These are phyloP conservation scores for Colletotrichum kahawae DNA, from an alignment of 2,329 filamentous ascomycete genomes.

Conservation along the genomic window DNA sequence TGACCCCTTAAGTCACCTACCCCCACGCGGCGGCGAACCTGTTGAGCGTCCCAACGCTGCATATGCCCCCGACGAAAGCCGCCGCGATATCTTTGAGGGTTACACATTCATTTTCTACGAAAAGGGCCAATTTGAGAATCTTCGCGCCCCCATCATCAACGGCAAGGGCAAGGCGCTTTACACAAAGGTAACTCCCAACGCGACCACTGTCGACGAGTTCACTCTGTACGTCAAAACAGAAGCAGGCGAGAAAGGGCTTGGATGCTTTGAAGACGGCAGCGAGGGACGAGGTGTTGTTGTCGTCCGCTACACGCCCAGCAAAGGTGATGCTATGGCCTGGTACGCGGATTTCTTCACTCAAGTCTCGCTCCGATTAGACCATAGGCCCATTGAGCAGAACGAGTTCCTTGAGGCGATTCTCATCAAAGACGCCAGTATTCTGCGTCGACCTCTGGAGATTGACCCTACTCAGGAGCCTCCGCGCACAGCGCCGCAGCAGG, in stretches of 20 bases:
- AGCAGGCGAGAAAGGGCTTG: constrained; percentile 75
- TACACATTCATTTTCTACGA: constrained; percentile 92
- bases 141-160: constrained; percentile 76
- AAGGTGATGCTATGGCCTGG: constrained; percentile 65
- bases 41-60: constrained; percentile 69
- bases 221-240: constrained; percentile 76
- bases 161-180: constrained; percentile 84
- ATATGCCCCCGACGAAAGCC: constrained; percentile 71
- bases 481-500: constrained; percentile 23
- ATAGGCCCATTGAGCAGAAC: constrained; percentile 84
- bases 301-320: constrained; percentile 71
- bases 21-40: constrained; percentile 77
- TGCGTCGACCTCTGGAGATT: constrained; percentile 72
- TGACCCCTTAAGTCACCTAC: constrained; percentile 72
- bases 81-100: constrained; percentile 79
- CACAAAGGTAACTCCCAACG: constrained; percentile 62
- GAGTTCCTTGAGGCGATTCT: constrained; percentile 93
- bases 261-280: constrained; percentile 66
- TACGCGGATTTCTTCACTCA: constrained; percentile 70
- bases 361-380: constrained; percentile 75
- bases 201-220: constrained; percentile 77
- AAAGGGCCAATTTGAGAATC: constrained; percentile 73
- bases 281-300: constrained; percentile 77
- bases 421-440: constrained; percentile 73
- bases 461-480: constrained; percentile 38